phyloP scores from a whole-genome alignment of 441 rosid species.

The Erodium chrysanthum region DNA sequence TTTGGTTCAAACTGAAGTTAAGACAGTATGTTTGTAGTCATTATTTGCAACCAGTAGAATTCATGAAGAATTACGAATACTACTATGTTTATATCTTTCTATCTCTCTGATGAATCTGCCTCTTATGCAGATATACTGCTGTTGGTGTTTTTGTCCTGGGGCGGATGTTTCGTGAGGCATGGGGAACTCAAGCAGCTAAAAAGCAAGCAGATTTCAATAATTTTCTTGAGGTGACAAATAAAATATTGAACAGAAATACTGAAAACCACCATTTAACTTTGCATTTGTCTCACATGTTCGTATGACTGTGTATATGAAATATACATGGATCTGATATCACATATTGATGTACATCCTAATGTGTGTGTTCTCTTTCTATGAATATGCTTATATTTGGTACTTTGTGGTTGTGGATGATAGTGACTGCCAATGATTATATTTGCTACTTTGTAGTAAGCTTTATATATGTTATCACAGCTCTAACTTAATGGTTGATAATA shows the following conservation, averaged over 20 bases:
- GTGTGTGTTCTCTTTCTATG: background rate
- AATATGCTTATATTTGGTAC: background rate
- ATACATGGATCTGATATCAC: background rate
- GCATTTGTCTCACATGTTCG: background rate
- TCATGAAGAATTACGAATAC: background rate
- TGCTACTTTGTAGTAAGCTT: background rate
- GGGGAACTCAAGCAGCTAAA: conserved; percentile 63
- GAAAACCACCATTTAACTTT: conserved; percentile 5
- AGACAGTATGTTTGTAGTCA: background rate
- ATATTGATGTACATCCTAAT: background rate
- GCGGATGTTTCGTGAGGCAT: conserved; percentile 74
- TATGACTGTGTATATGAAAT: background rate
- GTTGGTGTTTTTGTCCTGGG: conserved; percentile 97
- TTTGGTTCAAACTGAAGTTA: background rate
- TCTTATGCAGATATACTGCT: conserved; percentile 63
- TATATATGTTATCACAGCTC: background rate
- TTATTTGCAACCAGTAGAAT: background rate
- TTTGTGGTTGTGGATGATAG: background rate
- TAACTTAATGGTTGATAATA: conserved; percentile 10
- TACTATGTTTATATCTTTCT: conserved; percentile 3
- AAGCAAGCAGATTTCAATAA: conserved; percentile 67
- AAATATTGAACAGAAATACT: conserved; percentile 15
- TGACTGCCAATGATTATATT: background rate
- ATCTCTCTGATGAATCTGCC: conserved; percentile 8
- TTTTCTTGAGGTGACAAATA: conserved; percentile 64